Conservation (phyloP, 208 protist species). For the Trypanosoma scelopori region DNA sequence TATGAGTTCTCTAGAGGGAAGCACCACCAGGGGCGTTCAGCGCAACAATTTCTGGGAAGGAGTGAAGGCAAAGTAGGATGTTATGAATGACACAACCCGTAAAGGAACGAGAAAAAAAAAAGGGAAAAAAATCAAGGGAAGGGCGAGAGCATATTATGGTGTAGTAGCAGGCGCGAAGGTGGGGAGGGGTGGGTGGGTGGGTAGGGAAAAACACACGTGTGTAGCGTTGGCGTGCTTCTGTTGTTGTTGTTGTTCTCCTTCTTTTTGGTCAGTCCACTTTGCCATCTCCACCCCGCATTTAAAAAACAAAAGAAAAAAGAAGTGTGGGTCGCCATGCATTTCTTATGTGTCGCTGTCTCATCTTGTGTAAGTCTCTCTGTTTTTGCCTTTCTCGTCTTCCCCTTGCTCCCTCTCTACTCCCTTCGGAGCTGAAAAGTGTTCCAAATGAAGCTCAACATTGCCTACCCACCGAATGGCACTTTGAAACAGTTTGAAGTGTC, state of each 20-base stretch:
- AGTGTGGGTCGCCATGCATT: background rate
- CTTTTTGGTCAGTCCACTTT: background rate
- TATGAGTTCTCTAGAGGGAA: constrained; percentile 89
- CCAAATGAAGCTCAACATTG: constrained; percentile 89
- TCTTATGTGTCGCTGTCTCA: background rate
- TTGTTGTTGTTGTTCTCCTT: constrained; percentile 12
- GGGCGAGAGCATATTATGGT: background rate
- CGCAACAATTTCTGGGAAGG: constrained; percentile 87
- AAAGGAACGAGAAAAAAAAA: background rate
- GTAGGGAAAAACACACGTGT: constrained; percentile 12
- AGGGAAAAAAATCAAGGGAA: background rate
- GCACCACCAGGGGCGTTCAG: constrained; percentile 72
- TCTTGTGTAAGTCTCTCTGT: constrained; percentile 12
- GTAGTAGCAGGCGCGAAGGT: constrained; percentile 1
- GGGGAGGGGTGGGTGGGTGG: constrained; percentile 11
- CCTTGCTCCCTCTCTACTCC: constrained; percentile 15
- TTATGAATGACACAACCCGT: background rate
- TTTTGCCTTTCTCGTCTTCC: constrained; percentile 15
- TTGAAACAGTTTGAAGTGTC: constrained; percentile 86
- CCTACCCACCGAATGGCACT: constrained; percentile 83
- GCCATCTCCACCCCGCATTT: background rate
- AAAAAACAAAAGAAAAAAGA: too few species aligned
- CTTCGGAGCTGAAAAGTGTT: constrained; percentile 7
- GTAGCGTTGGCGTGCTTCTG: constrained; percentile 5
- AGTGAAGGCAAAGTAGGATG: constrained; percentile 46